Percentiles rank a stretch among this genome's conserved stretches.
Conservation (phyloP, 176 grass and related monocot species). For the Guadua angustifolia region DNA sequence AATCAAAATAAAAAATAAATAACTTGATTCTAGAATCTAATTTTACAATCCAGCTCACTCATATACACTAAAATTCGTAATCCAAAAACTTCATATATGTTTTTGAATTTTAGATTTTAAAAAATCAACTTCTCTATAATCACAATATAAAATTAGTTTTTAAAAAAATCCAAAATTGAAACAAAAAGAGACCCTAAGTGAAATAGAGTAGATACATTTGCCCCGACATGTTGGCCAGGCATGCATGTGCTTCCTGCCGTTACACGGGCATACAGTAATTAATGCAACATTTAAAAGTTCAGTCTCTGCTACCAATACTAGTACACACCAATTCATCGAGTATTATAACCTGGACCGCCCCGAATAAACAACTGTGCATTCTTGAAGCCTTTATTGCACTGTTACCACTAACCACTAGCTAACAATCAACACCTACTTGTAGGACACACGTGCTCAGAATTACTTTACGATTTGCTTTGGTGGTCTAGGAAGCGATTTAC, state of each 20-base stretch:
- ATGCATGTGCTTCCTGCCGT: constrained; percentile 42
- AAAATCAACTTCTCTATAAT: too few relatives aligned
- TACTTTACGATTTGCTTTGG: background rate
- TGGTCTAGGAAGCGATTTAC: too few relatives aligned
- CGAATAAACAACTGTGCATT: constrained; percentile 11
- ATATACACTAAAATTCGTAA: too few relatives aligned
- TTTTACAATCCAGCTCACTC: too few relatives aligned
- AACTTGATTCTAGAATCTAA: too few relatives aligned
- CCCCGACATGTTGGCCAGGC: constrained; percentile 39
- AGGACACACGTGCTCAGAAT: background rate
- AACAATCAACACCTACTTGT: background rate
- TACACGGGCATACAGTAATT: constrained; percentile 30
- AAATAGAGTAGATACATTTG: constrained; percentile 20
- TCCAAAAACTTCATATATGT: too few relatives aligned
- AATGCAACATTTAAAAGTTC: constrained; percentile 26
- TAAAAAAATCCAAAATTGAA: too few relatives aligned
- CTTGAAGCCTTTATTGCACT: background rate
- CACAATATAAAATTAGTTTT: too few relatives aligned
- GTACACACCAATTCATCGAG: background rate
- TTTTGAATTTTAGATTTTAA: too few relatives aligned
- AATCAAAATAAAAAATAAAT: too few relatives aligned
- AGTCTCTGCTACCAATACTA: background rate
- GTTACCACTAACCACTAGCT: background rate
- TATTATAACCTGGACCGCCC: background rate
- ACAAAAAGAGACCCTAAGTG: constrained; percentile 7